A percentile compares a stretch with the other conserved stretches of the same genome.
Conservation (phyloP, 441 rosid genomes). For the Euphorbia schlechtendalii region DNA sequence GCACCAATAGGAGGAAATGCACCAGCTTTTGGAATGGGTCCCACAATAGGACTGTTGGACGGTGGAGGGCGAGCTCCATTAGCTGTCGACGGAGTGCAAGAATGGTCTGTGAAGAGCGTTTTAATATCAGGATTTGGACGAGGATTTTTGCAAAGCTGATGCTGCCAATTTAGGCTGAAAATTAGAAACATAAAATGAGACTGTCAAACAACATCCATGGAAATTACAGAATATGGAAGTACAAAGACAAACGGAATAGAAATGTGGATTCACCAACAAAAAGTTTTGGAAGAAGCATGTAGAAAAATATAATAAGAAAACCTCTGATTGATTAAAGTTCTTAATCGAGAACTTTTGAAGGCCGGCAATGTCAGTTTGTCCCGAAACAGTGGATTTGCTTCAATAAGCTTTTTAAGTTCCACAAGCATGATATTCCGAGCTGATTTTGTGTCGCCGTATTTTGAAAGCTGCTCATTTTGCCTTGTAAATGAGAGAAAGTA, state of each 20-base stretch:
- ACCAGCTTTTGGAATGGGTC: slow-evolving; percentile 51
- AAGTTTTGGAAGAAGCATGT: background rate
- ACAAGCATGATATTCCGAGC: slow-evolving; percentile 78
- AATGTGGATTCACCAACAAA: background rate
- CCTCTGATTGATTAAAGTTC: slow-evolving; percentile 93
- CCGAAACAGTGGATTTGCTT: no score
- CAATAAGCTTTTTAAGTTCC: slow-evolving; percentile 81
- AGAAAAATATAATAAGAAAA: slow-evolving; percentile 19
- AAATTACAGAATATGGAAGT: background rate
- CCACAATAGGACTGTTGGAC: slow-evolving; percentile 39
- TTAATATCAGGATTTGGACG: slow-evolving; percentile 63
- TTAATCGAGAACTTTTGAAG: slow-evolving; percentile 65
- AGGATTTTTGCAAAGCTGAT: slow-evolving; percentile 71
- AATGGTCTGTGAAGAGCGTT: slow-evolving; percentile 58
- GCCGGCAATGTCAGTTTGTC: slow-evolving; percentile 73
- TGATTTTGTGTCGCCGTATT: slow-evolving; percentile 87
- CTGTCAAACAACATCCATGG: slow-evolving; percentile 5
- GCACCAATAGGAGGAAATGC: slow-evolving; percentile 52
- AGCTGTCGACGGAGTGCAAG: slow-evolving; percentile 37
- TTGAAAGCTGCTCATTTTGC: slow-evolving; percentile 90
- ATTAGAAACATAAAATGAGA: slow-evolving; percentile 7
- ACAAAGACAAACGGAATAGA: background rate
- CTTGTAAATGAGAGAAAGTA: slow-evolving; percentile 26
- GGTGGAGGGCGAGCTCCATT: slow-evolving; percentile 60
- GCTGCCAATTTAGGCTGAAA: slow-evolving; percentile 71